These are phyloP conservation scores for Torulaspora delbrueckii DNA, from an alignment of 805 yeast species.

Conservation along the genomic window DNA sequence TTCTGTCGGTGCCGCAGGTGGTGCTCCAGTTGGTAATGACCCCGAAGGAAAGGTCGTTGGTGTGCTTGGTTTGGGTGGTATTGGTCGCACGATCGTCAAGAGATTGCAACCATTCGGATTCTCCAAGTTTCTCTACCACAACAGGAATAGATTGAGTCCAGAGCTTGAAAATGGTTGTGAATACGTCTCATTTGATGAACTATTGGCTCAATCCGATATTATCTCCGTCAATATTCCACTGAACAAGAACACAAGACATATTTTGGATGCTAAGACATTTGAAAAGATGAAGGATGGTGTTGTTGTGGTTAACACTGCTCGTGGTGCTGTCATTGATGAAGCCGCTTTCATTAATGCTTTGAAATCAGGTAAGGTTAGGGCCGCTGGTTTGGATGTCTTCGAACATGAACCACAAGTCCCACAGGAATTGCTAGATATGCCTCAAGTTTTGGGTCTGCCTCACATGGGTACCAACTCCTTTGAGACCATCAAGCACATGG, in stretches of 20 bases:
- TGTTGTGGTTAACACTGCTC: constrained; percentile 72
- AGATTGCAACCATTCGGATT: constrained; percentile 76
- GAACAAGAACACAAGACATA: constrained; percentile 64
- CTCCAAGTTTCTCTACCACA: constrained; percentile 62
- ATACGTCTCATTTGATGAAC: constrained; percentile 67
- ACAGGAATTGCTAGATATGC: constrained; percentile 53
- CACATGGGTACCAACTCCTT: constrained; percentile 82
- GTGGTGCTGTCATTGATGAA: constrained; percentile 82
- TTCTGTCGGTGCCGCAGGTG: constrained; percentile 50
- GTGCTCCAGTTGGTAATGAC: constrained; percentile 63
- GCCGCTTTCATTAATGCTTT: constrained; percentile 50
- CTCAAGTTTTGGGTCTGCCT: constrained; percentile 73
- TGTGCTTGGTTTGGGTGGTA: constrained; percentile 83
- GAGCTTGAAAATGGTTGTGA: constrained; percentile 67
- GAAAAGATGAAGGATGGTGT: constrained; percentile 74
- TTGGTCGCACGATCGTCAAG: constrained; percentile 74
- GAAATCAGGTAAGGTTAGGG: constrained; percentile 57
- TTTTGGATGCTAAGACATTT: constrained; percentile 56
- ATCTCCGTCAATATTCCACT: constrained; percentile 74
- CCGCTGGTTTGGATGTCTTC: constrained; percentile 72
- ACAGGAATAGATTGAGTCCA: constrained; percentile 52
- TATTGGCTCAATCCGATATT: constrained; percentile 60
- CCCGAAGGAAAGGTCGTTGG: constrained; percentile 76
- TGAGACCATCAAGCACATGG: constrained; percentile 78
- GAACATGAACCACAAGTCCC: constrained; percentile 72